These are phyloP conservation scores for Cicer arietinum DNA, from an alignment of 306 rosid species.

Conservation along the genomic window DNA sequence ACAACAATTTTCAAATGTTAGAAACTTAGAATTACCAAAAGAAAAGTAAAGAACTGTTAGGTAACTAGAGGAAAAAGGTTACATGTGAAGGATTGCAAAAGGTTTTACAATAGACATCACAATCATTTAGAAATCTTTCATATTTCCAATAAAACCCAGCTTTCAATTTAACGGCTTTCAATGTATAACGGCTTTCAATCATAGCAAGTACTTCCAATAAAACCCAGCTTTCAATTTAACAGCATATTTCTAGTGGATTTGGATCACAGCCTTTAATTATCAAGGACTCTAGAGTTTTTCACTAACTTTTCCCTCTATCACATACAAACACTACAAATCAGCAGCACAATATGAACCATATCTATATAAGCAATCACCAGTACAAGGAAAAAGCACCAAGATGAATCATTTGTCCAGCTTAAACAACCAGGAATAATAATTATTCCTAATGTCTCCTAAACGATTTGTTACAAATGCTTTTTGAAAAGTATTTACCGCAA, in stretches of 20 bases:
- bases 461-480: neutral
- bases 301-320: neutral
- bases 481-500: neutral
- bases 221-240: neutral
- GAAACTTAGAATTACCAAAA: neutral
- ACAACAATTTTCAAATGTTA: neutral
- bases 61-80: neutral
- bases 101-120: neutral
- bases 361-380: neutral
- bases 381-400: neutral
- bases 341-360: conserved; percentile 6
- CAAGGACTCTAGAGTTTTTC: conserved; percentile 6
- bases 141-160: neutral
- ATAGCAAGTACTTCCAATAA: neutral
- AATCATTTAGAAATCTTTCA: conserved; percentile 3
- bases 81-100: neutral
- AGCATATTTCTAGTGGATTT: neutral
- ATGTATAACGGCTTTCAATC: neutral
- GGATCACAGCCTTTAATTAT: conserved; percentile 6
- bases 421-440: neutral
- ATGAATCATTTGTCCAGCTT: conserved; percentile 1
- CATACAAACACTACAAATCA: neutral
- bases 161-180: neutral
- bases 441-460: neutral
- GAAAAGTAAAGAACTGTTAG: neutral